Evolutionary conservation across 2,329 filamentous ascomycete species (phyloP).

Genomic region (Xylaria sp.): DNA sequence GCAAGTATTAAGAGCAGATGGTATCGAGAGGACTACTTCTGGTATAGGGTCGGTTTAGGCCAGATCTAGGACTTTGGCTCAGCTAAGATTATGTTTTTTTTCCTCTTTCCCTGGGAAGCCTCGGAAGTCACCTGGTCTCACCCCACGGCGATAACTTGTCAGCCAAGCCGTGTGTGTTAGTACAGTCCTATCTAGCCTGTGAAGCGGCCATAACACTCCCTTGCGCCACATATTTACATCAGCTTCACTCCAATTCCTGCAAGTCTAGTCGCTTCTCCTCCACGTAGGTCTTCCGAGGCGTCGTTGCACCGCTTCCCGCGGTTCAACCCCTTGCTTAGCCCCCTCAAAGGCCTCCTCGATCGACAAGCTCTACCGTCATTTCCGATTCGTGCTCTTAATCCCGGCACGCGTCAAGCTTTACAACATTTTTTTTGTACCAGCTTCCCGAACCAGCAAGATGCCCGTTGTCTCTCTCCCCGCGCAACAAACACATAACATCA

Average conservation of each 20-base stretch:
- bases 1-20: background rate
- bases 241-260: constrained; percentile 20
- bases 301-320: constrained; percentile 27
- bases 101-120: constrained; percentile 11
- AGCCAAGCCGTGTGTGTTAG: constrained; percentile 25
- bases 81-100: constrained; percentile 27
- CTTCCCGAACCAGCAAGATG: constrained; percentile 48
- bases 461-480: constrained; percentile 45
- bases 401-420: constrained; percentile 32
- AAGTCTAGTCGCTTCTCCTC: constrained; percentile 8
- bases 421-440: constrained; percentile 33
- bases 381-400: constrained; percentile 33
- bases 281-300: constrained; percentile 24
- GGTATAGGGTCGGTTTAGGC: constrained; percentile 13
- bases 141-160: constrained; percentile 23
- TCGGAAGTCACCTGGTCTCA: constrained; percentile 24
- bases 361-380: constrained; percentile 35
- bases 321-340: constrained; percentile 32
- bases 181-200: constrained; percentile 26
- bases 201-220: constrained; percentile 19
- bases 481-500: constrained; percentile 38
- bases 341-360: constrained; percentile 34
- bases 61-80: constrained; percentile 26
- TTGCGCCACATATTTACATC: constrained; percentile 28
- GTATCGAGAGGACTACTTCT: background rate